Conservation (phyloP, 441 rosid species). For the Corymbia calophylla region DNA sequence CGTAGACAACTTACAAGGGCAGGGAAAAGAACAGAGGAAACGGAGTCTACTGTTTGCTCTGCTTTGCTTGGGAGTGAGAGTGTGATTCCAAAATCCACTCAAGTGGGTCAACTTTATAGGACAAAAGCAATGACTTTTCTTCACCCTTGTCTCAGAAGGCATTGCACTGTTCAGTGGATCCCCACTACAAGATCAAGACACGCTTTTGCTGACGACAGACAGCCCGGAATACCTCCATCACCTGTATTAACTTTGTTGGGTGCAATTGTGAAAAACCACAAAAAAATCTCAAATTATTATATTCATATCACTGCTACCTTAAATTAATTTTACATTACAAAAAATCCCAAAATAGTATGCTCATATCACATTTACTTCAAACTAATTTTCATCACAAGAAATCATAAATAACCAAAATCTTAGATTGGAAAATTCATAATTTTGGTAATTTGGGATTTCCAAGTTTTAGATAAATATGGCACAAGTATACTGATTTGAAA, state of each 20-base stretch:
- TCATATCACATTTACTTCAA: neutral
- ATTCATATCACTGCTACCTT: neutral
- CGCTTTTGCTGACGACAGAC: neutral
- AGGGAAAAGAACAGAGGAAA: neutral
- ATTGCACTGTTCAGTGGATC: neutral
- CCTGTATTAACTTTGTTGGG: neutral
- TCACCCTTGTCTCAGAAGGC: neutral
- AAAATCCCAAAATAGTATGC: accelerated
- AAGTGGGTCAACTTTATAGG: neutral
- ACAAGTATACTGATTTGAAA: neutral
- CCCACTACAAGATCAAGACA: neutral
- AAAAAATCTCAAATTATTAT: neutral
- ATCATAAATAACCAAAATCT: neutral
- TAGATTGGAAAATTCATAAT: neutral
- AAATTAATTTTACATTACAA: neutral
- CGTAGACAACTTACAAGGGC: neutral
- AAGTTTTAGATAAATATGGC: neutral
- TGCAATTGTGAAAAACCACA: neutral
- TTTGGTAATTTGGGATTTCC: neutral
- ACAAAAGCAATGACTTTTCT: neutral
- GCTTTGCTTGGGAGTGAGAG: neutral
- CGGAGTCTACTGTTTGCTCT: neutral
- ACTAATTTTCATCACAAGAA: neutral
- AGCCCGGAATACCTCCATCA: neutral
- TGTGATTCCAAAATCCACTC: neutral